phyloP scores from a whole-genome alignment of 306 rosid genomes.

The Canavalia ensiformis region DNA sequence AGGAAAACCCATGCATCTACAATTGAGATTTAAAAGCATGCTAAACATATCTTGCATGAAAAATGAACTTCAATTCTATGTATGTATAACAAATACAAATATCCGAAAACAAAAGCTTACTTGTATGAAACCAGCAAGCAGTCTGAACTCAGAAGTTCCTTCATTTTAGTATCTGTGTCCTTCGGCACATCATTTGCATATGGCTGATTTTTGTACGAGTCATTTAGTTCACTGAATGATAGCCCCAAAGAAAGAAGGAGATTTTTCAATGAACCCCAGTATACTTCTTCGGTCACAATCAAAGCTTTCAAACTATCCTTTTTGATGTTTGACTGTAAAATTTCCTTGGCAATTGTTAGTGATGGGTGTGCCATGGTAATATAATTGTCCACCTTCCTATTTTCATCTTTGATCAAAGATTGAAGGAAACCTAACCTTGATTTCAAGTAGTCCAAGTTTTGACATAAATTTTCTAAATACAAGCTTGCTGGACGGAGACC shows the following conservation, averaged over 20 bases:
- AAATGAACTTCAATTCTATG: not conserved
- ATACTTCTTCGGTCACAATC: conserved; percentile 66
- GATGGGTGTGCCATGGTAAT: conserved; percentile 60
- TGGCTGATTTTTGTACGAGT: conserved; percentile 40
- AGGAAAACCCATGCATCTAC: not conserved
- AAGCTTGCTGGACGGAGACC: conserved; percentile 66
- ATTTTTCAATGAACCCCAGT: conserved; percentile 65
- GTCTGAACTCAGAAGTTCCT: conserved; percentile 52
- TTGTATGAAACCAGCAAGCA: conserved; percentile 63
- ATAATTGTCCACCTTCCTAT: conserved; percentile 50
- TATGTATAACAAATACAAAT: conserved; percentile 36
- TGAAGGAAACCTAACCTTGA: conserved; percentile 58
- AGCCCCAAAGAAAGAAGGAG: conserved; percentile 61
- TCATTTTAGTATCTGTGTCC: conserved; percentile 41
- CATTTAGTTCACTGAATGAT: conserved; percentile 56
- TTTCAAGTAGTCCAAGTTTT: conserved; percentile 60
- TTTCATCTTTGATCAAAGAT: conserved; percentile 63
- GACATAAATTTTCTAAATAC: conserved; percentile 64
- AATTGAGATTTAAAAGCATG: not conserved
- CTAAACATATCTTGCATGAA: not conserved
- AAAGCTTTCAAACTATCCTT: conserved; percentile 53
- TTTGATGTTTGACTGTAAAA: conserved; percentile 53
- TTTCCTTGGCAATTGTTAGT: conserved; percentile 55
- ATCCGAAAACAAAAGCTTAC: conserved; percentile 54
- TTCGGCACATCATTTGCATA: conserved; percentile 32